These are phyloP conservation scores for Thelephora aurantiotincta DNA, from an alignment of 768 basidiomycete genomes.

Conservation along the genomic window DNA sequence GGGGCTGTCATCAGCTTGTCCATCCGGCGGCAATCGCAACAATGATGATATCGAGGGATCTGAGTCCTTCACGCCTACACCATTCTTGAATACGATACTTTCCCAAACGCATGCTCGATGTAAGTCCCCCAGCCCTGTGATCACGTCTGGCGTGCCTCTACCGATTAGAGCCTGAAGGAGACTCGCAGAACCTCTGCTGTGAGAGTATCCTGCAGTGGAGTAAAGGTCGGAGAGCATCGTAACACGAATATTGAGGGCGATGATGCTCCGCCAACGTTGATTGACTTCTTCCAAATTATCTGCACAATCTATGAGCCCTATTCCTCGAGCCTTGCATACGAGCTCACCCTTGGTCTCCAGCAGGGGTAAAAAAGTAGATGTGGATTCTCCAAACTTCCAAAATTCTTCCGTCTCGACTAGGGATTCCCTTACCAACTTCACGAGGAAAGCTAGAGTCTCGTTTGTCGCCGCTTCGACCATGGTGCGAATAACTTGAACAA, in stretches of 20 bases:
- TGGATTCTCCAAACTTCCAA: constrained; percentile 40
- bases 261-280: constrained; percentile 52
- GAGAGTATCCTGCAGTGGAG: constrained; percentile 67
- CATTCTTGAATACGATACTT: constrained; percentile 62
- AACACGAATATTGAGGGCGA: constrained; percentile 65
- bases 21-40: background rate
- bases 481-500: constrained; percentile 79
- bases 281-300: constrained; percentile 39
- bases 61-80: constrained; percentile 20
- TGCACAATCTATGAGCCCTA: constrained; percentile 16
- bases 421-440: constrained; percentile 55
- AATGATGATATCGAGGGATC: background rate
- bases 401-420: constrained; percentile 56
- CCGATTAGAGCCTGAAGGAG: constrained; percentile 66
- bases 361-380: constrained; percentile 51
- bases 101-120: constrained; percentile 82
- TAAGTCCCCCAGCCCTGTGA: constrained; percentile 61
- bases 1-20: background rate
- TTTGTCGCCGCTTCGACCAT: constrained; percentile 78
- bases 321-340: background rate
- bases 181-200: constrained; percentile 61
- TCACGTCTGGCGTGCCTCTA: constrained; percentile 43
- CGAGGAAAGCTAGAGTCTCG: constrained; percentile 58
- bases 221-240: constrained; percentile 82
- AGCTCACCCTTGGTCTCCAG: constrained; percentile 37